phyloP scores from a whole-genome alignment of 768 basidiomycete species.

The Lactarius sanguifluus region DNA sequence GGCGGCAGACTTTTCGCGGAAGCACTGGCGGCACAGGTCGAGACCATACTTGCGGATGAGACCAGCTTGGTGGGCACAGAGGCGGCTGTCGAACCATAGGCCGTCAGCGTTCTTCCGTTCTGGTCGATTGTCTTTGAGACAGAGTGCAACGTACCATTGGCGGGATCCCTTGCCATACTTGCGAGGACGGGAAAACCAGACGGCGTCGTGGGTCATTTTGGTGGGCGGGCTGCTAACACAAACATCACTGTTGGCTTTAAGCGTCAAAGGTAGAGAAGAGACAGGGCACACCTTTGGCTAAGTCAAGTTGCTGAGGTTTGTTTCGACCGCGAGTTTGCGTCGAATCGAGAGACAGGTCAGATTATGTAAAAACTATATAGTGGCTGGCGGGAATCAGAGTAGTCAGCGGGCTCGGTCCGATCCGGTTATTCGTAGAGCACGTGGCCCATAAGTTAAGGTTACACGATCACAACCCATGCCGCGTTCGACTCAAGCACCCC shows the following conservation, averaged over 20 bases:
- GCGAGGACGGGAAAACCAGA: constrained; percentile 96
- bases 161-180: constrained; percentile 95
- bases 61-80: constrained; percentile 96
- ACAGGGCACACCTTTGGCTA: constrained; percentile 13
- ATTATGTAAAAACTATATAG: constrained; percentile 3
- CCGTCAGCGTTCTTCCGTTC: constrained; percentile 13
- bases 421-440: too few relatives aligned
- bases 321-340: not conserved
- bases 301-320: constrained; percentile 25
- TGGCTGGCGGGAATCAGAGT: not conserved
- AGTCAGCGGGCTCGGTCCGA: too few relatives aligned
- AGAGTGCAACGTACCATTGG: constrained; percentile 67
- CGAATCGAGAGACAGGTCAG: not conserved
- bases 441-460: too few relatives aligned
- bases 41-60: constrained; percentile 97
- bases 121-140: not conserved
- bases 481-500: too few relatives aligned
- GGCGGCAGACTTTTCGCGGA: constrained; percentile 91
- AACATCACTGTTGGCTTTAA: constrained; percentile 22
- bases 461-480: too few relatives aligned
- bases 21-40: constrained; percentile 97
- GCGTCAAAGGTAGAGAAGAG: constrained; percentile 5
- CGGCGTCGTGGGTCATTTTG: constrained; percentile 96
- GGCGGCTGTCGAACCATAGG: constrained; percentile 57
- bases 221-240: constrained; percentile 9